These are phyloP conservation scores for Hypoxylon intermedium DNA, from an alignment of 495 filamentous ascomycete genomes.

Conservation along the genomic window DNA sequence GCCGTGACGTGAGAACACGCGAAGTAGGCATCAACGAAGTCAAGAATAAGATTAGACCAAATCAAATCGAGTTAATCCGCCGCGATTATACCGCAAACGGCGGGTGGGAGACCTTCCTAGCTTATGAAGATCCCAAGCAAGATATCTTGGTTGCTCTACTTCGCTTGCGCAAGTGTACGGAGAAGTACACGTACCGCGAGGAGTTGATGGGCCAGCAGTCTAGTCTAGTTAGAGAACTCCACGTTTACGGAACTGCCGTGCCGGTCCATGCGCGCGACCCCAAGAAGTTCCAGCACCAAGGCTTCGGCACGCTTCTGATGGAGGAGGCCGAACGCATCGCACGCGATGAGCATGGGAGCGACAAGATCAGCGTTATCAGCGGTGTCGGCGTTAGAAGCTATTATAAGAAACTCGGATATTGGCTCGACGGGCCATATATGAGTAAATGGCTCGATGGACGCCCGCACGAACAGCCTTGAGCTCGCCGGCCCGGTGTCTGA, in stretches of 20 bases:
- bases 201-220: conserved; percentile 87
- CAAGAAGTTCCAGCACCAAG: conserved; percentile 97
- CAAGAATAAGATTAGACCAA: conserved; percentile 95
- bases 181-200: conserved; percentile 86
- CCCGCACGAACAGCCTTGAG: conserved; percentile 23
- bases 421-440: conserved; percentile 90
- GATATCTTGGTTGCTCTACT: conserved; percentile 95
- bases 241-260: conserved; percentile 95
- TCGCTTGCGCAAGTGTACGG: conserved; percentile 86
- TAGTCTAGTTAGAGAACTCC: conserved; percentile 90
- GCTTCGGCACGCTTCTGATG: conserved; percentile 95
- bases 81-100: conserved; percentile 94
- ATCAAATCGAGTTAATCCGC: conserved; percentile 95
- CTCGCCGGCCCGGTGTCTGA: too few relatives aligned
- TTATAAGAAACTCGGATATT: conserved; percentile 91
- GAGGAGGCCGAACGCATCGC: conserved; percentile 97
- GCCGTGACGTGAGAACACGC: conserved; percentile 95
- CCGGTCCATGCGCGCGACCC: conserved; percentile 93
- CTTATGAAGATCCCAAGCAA: conserved; percentile 98
- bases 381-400: conserved; percentile 94
- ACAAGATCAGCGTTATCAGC: conserved; percentile 93
- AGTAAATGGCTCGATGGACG: conserved; percentile 68
- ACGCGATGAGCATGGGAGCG: conserved; percentile 87
- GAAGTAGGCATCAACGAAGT: conserved; percentile 99
- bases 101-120: conserved; percentile 97